Percentiles rank a stretch among this genome's conserved stretches.
Conservation (phyloP, 2,329 filamentous ascomycete species). For the Hymenoscyphus occultus region DNA sequence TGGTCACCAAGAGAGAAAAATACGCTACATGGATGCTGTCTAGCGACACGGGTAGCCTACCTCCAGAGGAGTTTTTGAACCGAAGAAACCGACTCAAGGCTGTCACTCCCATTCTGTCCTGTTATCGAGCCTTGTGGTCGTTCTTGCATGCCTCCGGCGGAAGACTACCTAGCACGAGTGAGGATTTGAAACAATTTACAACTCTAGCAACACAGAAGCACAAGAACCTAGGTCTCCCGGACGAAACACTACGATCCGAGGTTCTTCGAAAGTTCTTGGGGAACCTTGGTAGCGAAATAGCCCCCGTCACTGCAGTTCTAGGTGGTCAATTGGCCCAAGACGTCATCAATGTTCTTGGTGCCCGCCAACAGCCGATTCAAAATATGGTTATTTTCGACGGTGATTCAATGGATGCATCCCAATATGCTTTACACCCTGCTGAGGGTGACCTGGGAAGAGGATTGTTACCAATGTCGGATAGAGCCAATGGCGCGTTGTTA, state of each 20-base stretch:
- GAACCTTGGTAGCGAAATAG: slow-evolving; percentile 79
- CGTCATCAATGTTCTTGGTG: slow-evolving; percentile 91
- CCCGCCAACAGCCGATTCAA: slow-evolving; percentile 90
- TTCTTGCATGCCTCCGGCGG: slow-evolving; percentile 63
- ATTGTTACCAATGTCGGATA: slow-evolving; percentile 40
- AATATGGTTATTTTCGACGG: slow-evolving; percentile 93
- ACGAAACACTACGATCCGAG: slow-evolving; percentile 63
- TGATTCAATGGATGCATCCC: slow-evolving; percentile 70
- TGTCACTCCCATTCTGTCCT: slow-evolving; percentile 82
- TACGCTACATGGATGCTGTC: slow-evolving; percentile 89
- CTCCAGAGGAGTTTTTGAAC: slow-evolving; percentile 60
- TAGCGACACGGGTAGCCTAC: slow-evolving; percentile 70
- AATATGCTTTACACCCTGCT: slow-evolving; percentile 75
- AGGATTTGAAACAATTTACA: slow-evolving; percentile 75
- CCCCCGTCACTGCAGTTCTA: slow-evolving; percentile 82
- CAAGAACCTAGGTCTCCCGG: slow-evolving; percentile 66
- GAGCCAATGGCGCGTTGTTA: slow-evolving; percentile 22
- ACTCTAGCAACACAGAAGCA: slow-evolving; percentile 75
- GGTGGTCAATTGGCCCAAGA: slow-evolving; percentile 92
- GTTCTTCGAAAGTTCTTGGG: slow-evolving; percentile 83
- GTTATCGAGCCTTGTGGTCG: slow-evolving; percentile 85
- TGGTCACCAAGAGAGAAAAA: slow-evolving; percentile 86
- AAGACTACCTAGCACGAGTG: slow-evolving; percentile 47
- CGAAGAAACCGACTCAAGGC: slow-evolving; percentile 67
- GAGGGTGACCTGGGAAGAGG: slow-evolving; percentile 52